Base-by-base conservation (phyloP, 2,329 filamentous ascomycete genomes). In the Xylaria sp. region DNA sequence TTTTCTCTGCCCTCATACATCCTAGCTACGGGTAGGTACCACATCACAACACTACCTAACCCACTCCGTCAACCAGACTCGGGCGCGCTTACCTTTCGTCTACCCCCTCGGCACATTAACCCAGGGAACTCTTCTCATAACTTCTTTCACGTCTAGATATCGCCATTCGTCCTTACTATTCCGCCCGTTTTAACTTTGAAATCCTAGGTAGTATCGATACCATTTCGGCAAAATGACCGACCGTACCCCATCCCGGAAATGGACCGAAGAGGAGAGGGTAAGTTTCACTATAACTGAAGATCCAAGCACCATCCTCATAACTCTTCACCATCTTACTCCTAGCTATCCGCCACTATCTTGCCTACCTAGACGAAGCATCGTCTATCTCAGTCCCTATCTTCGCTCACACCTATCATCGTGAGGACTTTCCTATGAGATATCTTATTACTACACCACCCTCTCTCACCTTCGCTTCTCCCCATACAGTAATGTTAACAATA, bases 221-320 rank as follows among this genome's bases (percentile, higher is more conserved):
- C 24, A 21, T 47, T 6, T 34, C n/a, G 6, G 39, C 34, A 59
- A 27, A 30, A 68, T 68, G 66, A 34, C 65, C 3, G 63, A 60
- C 0, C 30, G 19, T 4, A 5, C 19, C 24, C 0, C 19, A 14
- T 14, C 2, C 0, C 53, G 58, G 30, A 67, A 67, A 42, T 69
- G 67, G 67, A 36, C 67, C 0, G 67, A 69, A 2, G 59, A 42
- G 0, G 67, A 69, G 21, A 61, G 61, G 55, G 67, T 67, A 61
- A 61, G 60, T 30, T 36, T 1, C 12, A 50, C 48, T 27, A 1
- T 14, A 24, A 51, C 17, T 9, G 47, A 3, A 14, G 4, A 56
- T 30, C 50, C 14, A 45, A 19, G 1, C 42, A n/a, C 34, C 4
- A 12, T 56, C 39, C 34, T 42, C 30, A 42, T 53, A n/a, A 17